Conservation (phyloP, 495 filamentous ascomycete species). For the Talaromyces wortmannii region DNA sequence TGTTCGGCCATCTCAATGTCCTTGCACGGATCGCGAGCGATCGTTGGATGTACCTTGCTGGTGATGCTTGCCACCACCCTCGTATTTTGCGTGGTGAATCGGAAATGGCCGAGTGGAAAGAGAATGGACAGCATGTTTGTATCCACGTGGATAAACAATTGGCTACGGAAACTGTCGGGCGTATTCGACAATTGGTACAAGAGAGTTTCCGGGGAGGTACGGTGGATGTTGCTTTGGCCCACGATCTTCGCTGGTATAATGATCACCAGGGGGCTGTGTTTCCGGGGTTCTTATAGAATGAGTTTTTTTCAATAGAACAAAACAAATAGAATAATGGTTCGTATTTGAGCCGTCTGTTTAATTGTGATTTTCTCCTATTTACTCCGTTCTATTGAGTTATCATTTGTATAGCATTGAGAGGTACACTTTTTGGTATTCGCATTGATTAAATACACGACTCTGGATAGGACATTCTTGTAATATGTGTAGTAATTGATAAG, state of each 20-base stretch:
- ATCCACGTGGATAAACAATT: slow-evolving; percentile 28
- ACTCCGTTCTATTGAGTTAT: too few species aligned
- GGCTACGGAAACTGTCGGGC: slow-evolving; percentile 6
- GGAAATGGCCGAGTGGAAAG: slow-evolving; percentile 32
- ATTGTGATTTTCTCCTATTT: too few species aligned
- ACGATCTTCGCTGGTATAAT: slow-evolving; percentile 36
- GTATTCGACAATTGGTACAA: not conserved
- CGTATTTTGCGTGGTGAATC: slow-evolving; percentile 25
- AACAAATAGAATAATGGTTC: too few species aligned
- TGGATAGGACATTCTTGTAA: too few species aligned
- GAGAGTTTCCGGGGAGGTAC: not conserved
- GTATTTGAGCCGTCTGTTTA: too few species aligned
- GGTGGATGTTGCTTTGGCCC: slow-evolving; percentile 39
- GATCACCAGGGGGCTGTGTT: slow-evolving; percentile 25
- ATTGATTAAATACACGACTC: too few species aligned
- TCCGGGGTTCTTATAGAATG: not conserved
- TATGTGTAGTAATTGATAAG: not conserved
- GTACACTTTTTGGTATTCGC: too few species aligned
- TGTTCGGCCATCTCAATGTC: slow-evolving; percentile 34
- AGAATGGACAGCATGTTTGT: slow-evolving; percentile 21
- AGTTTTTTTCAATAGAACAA: not conserved
- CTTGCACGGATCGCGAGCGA: slow-evolving; percentile 17
- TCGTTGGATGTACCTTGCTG: slow-evolving; percentile 29
- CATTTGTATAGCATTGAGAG: too few species aligned
- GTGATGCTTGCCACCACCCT: slow-evolving; percentile 36